Evolutionary conservation across 1,284 basidiomycete genomes (phyloP).

Genomic region (Ceratobasidium theobromae): DNA sequence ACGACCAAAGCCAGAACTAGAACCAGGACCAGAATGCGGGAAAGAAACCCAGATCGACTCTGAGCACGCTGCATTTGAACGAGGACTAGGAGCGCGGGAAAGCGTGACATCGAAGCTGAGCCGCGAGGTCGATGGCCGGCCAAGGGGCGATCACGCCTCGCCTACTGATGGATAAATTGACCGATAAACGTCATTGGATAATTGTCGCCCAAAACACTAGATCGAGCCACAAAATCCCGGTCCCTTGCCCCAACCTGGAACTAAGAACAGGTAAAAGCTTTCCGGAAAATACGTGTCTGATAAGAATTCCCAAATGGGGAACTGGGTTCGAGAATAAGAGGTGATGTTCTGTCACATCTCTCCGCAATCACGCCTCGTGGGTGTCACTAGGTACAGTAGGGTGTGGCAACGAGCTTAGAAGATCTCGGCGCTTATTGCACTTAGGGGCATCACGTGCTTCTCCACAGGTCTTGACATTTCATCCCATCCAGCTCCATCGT

Average conservation of each 20-base stretch:
- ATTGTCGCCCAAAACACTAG: background rate
- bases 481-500: too few species aligned
- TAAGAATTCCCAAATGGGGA: background rate
- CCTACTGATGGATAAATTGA: conserved; percentile 7
- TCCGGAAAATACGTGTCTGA: background rate
- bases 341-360: background rate
- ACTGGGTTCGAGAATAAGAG: background rate
- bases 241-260: background rate
- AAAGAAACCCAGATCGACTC: background rate
- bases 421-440: too few species aligned
- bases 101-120: conserved; percentile 23
- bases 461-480: too few species aligned
- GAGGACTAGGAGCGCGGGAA: conserved; percentile 2
- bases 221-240: background rate
- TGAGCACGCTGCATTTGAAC: conserved; percentile 19
- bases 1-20: background rate
- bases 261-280: background rate
- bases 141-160: conserved; percentile 23
- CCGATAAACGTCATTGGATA: background rate
- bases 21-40: conserved; percentile 1
- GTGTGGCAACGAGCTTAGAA: too few species aligned
- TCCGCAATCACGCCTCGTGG: background rate
- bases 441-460: too few species aligned
- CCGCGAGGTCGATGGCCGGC: conserved; percentile 12
- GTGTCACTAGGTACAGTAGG: too few species aligned